phyloP scores from a whole-genome alignment of 2,329 filamentous ascomycete species.

The Rhexocercosporidium sp. region DNA sequence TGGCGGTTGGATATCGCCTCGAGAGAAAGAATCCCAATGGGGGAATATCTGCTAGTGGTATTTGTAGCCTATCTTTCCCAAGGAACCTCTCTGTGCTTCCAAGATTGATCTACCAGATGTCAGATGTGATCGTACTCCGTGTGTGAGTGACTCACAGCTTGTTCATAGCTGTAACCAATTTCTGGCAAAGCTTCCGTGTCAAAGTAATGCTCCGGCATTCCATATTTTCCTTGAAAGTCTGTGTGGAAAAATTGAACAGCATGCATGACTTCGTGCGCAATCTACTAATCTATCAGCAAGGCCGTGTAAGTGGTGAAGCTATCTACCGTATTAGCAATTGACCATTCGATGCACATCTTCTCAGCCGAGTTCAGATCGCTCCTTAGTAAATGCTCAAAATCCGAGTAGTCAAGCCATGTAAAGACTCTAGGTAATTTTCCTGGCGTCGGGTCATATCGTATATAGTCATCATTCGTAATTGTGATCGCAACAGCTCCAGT shows the following conservation, averaged over 20 bases:
- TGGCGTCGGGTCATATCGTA: conserved; percentile 10
- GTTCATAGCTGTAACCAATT: conserved; percentile 28
- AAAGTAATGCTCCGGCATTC: conserved; percentile 22
- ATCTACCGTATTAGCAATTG: conserved; percentile 23
- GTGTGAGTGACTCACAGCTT: conserved; percentile 18
- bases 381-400: conserved; percentile 20
- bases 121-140: background rate
- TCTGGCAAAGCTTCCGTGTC: conserved; percentile 26
- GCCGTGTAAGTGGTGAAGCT: background rate
- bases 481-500: conserved; percentile 5
- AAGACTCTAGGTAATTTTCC: conserved; percentile 13
- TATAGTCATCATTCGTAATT: conserved; percentile 12
- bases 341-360: conserved; percentile 25
- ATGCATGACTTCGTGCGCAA: conserved; percentile 29
- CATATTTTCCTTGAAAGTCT: background rate
- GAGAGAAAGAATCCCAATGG: conserved; percentile 28
- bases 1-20: conserved; percentile 16
- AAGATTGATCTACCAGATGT: conserved; percentile 9
- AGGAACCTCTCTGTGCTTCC: conserved; percentile 1
- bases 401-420: conserved; percentile 17
- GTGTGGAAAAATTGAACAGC: conserved; percentile 11
- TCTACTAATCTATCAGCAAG: background rate
- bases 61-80: background rate
- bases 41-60: background rate
- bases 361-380: conserved; percentile 24